Evolutionary conservation across 257 asterid species (phyloP).

Genomic region (Eucommia ulmoides): DNA sequence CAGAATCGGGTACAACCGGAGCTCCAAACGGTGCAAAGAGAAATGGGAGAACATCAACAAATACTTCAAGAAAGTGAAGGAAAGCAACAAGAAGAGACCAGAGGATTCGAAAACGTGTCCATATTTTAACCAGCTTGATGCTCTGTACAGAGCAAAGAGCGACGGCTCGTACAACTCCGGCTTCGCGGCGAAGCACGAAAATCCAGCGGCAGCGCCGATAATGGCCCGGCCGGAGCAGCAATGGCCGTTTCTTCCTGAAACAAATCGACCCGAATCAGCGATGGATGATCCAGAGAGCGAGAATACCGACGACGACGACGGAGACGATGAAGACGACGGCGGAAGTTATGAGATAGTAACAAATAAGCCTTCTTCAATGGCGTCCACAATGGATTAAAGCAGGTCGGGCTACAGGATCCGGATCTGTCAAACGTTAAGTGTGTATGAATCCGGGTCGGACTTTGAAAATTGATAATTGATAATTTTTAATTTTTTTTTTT

Average conservation of each 20-base stretch:
- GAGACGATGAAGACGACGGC: not conserved
- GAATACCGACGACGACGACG: not conserved
- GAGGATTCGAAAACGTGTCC: conserved; percentile 94
- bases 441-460: too few relatives aligned
- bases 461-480: too few relatives aligned
- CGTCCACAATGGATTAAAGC: not conserved
- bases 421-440: too few relatives aligned
- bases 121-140: conserved; percentile 74
- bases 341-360: not conserved
- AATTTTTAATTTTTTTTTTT: too few relatives aligned
- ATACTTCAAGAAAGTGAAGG: conserved; percentile 86
- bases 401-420: too few relatives aligned
- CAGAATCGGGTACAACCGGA: conserved; percentile 60
- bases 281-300: not conserved
- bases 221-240: conserved; percentile 98
- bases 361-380: not conserved
- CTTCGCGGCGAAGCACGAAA: conserved; percentile 17
- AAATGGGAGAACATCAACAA: conserved; percentile 98
- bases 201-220: conserved; percentile 38
- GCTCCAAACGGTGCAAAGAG: conserved; percentile 84
- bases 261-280: not conserved
- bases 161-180: conserved; percentile 14
- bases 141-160: conserved; percentile 44
- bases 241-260: conserved; percentile 40
- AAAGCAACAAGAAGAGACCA: conserved; percentile 65